A percentile compares a stretch with the other conserved stretches of the same genome.
Conservation (phyloP, 2,329 filamentous ascomycete species). For the Fusarium sp. region DNA sequence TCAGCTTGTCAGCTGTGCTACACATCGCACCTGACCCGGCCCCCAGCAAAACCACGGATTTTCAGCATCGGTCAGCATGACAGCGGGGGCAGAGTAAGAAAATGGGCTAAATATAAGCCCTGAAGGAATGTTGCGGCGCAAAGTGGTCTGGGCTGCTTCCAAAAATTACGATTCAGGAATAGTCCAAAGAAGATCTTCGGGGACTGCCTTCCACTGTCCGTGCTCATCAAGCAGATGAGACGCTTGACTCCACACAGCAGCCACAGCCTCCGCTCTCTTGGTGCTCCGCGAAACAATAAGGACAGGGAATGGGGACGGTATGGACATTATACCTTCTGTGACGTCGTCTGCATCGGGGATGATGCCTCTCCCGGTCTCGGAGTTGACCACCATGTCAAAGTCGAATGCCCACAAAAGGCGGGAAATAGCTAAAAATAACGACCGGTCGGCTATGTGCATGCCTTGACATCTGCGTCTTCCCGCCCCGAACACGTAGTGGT, state of each 20-base stretch:
- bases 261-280: not conserved
- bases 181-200: not conserved
- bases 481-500: not conserved
- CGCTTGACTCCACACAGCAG: not conserved
- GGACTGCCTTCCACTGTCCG: not conserved
- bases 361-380: not conserved
- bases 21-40: not conserved
- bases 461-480: not conserved
- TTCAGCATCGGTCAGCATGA: fast-evolving
- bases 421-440: not conserved
- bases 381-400: not conserved
- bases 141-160: fast-evolving
- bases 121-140: fast-evolving
- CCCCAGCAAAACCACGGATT: not conserved
- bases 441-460: not conserved
- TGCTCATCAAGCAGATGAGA: not conserved
- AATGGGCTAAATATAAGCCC: fast-evolving
- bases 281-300: not conserved
- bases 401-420: not conserved
- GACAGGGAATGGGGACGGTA: not conserved
- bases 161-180: not conserved
- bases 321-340: not conserved
- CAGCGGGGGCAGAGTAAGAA: fast-evolving
- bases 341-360: not conserved
- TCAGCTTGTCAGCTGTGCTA: not conserved